These are phyloP conservation scores for Globisporangium alternatum DNA, from an alignment of 352 stramenopile genomes.

Conservation along the genomic window DNA sequence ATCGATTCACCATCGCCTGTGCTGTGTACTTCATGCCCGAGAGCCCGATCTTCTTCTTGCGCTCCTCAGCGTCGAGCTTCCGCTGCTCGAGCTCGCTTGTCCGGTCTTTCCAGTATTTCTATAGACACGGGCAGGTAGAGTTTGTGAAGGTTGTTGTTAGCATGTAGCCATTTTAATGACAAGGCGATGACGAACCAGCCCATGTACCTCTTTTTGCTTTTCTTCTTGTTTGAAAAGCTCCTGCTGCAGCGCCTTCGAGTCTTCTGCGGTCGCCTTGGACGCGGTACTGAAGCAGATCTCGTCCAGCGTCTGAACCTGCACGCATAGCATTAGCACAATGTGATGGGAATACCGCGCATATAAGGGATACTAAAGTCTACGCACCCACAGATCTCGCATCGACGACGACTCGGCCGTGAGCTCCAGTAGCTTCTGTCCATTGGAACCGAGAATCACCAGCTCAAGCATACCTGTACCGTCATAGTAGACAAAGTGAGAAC, in stretches of 20 bases:
- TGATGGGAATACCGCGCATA: neutral
- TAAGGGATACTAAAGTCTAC: neutral
- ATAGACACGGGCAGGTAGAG: neutral
- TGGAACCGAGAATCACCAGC: constrained; percentile 43
- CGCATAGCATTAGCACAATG: neutral
- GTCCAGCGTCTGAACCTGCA: constrained; percentile 52
- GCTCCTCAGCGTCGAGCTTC: constrained; percentile 57
- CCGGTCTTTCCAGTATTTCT: constrained; percentile 76
- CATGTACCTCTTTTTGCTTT: constrained; percentile 53
- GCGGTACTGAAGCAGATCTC: constrained; percentile 37
- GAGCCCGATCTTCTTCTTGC: constrained; percentile 70
- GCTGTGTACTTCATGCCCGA: constrained; percentile 76
- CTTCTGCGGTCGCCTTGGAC: constrained; percentile 18
- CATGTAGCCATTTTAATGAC: constrained; percentile 3
- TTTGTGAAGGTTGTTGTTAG: neutral
- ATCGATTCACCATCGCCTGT: constrained; percentile 39
- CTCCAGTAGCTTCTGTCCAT: constrained; percentile 65
- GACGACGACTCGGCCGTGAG: constrained; percentile 36
- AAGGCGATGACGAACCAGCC: neutral
- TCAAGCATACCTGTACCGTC: constrained; percentile 31
- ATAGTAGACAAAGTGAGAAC: neutral
- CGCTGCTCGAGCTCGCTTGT: constrained; percentile 59
- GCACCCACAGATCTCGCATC: constrained; percentile 56
- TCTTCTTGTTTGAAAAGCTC: constrained; percentile 57
- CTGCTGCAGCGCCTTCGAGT: constrained; percentile 40